A percentile compares a stretch with the other conserved stretches of the same genome.
phyloP scores from a whole-genome alignment of 1,284 basidiomycete species.

The Tremellales sp. region DNA sequence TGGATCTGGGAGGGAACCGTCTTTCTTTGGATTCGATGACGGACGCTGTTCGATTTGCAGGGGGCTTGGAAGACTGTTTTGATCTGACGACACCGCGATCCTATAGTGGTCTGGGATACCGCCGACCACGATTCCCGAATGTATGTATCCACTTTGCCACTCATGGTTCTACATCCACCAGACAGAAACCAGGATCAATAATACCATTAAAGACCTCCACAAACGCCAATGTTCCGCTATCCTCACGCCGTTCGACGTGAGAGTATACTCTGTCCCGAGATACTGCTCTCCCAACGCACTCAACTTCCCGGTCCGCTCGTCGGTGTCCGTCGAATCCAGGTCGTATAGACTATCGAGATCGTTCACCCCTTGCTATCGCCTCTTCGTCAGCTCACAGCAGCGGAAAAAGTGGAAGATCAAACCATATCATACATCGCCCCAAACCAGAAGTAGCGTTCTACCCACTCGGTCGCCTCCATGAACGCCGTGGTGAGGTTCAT shows the following conservation, averaged over 20 bases:
- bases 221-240: too few relatives aligned
- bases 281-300: conserved; percentile 27
- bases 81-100: too few relatives aligned
- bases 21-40: conserved; percentile 41
- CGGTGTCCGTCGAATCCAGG: conserved; percentile 3
- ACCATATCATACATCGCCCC: conserved; percentile 50
- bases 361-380: conserved; percentile 28
- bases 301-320: conserved; percentile 26
- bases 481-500: conserved; percentile 51
- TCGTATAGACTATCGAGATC: conserved; percentile 21
- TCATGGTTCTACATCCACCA: too few relatives aligned
- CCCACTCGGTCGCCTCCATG: conserved; percentile 51
- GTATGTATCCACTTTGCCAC: too few relatives aligned
- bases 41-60: conserved; percentile 33
- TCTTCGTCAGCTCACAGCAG: not conserved
- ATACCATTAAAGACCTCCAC: too few relatives aligned
- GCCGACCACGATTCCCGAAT: too few relatives aligned
- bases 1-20: conserved; percentile 34
- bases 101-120: too few relatives aligned
- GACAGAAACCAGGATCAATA: too few relatives aligned
- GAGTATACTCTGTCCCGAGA: conserved; percentile 24
- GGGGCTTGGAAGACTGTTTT: conserved; percentile 40
- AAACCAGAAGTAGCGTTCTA: conserved; percentile 55
- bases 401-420: conserved; percentile 3
- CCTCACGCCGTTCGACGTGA: too few relatives aligned